Conservation (phyloP, 2,329 filamentous ascomycete species). For the Tolypocladium nubicola region DNA sequence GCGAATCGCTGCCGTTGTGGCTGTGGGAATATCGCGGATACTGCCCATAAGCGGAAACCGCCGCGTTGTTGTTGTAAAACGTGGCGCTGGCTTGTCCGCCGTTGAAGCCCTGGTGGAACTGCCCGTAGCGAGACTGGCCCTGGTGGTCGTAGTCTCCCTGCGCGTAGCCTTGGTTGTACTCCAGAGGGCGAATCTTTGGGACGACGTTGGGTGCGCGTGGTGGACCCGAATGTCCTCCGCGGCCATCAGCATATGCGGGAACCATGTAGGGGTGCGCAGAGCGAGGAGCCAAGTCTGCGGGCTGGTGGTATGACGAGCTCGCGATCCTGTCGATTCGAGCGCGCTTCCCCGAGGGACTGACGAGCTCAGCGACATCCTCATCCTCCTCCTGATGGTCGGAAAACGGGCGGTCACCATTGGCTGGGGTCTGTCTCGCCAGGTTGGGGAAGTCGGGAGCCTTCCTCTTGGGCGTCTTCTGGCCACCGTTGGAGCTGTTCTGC, state of each 20-base stretch:
- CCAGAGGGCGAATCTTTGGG: constrained; percentile 11
- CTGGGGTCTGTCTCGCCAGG: constrained; percentile 1
- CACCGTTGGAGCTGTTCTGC: constrained; percentile 7
- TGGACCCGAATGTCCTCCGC: neutral
- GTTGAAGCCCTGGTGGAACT: neutral
- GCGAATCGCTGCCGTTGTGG: constrained; percentile 2
- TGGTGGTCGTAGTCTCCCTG: neutral
- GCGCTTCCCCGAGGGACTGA: constrained; percentile 13
- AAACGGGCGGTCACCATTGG: constrained; percentile 1
- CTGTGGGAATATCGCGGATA: neutral
- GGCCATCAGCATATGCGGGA: constrained; percentile 3
- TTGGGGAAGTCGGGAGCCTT: constrained; percentile 10
- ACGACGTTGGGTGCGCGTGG: constrained; percentile 11
- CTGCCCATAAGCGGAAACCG: neutral
- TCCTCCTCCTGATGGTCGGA: constrained; percentile 1
- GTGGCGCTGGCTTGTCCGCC: neutral
- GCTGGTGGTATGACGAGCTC: constrained; percentile 1
- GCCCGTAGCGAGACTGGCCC: constrained; percentile 1
- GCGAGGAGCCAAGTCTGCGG: constrained; percentile 1
- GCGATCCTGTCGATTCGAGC: constrained; percentile 6
- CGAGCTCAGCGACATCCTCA: constrained; percentile 4
- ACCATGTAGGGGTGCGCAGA: constrained; percentile 2
- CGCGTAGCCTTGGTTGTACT: constrained; percentile 4
- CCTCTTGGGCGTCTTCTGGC: constrained; percentile 12
- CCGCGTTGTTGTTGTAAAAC: neutral